A percentile compares a stretch with the other conserved stretches of the same genome.
These are phyloP conservation scores for Picea mariana DNA, from an alignment of 83 land plant species.

Conservation along the genomic window DNA sequence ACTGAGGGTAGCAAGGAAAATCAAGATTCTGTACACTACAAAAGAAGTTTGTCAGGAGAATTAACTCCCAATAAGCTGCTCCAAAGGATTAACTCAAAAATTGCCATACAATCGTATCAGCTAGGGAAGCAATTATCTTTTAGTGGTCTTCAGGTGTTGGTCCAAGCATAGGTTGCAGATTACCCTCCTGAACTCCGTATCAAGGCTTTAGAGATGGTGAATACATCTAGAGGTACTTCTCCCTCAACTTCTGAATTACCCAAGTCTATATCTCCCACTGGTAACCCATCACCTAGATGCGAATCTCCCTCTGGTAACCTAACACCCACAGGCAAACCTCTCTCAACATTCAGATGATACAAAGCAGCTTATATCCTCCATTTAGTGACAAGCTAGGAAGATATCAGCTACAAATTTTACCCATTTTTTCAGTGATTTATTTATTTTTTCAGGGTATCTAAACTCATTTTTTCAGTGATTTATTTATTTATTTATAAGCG, in stretches of 20 bases:
- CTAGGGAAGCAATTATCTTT: constrained; percentile 61
- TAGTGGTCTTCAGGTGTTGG: constrained; percentile 78
- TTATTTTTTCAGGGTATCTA: too few relatives aligned
- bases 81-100: constrained; percentile 45
- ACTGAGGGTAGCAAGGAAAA: neutral
- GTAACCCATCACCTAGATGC: neutral
- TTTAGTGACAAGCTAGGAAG: too few relatives aligned
- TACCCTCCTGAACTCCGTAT: constrained; percentile 58
- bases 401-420: too few relatives aligned
- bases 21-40: neutral
- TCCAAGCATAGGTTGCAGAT: constrained; percentile 70
- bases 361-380: too few relatives aligned
- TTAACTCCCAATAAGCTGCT: constrained; percentile 28
- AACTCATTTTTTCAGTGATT: too few relatives aligned
- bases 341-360: too few relatives aligned
- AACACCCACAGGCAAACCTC: neutral
- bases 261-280: neutral
- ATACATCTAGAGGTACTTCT: constrained; percentile 34
- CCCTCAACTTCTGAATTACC: constrained; percentile 2
- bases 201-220: constrained; percentile 51
- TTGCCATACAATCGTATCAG: constrained; percentile 48
- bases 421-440: too few relatives aligned
- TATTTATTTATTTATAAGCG: too few relatives aligned
- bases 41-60: neutral
- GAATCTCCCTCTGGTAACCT: neutral